Evolutionary conservation across 257 asterid genomes (phyloP).

Genomic region (Salvia splendens): DNA sequence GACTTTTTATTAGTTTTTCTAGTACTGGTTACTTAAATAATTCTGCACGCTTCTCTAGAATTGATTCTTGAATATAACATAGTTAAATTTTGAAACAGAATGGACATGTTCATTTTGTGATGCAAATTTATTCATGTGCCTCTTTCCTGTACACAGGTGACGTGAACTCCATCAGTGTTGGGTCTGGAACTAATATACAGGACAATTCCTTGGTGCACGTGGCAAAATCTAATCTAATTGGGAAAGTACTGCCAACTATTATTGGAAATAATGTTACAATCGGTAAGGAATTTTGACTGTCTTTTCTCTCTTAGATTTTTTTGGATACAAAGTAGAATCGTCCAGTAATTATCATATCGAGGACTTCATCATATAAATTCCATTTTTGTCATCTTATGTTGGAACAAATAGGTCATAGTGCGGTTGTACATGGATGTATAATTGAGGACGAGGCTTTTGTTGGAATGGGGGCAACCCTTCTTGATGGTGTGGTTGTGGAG

Average conservation of each 20-base stretch:
- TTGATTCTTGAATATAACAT: background rate
- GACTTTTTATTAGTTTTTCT: background rate
- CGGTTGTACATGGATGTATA: conserved; percentile 82
- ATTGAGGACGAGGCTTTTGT: conserved; percentile 86
- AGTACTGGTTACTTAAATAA: background rate
- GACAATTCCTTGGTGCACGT: conserved; percentile 86
- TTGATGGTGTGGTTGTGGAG: conserved; percentile 86
- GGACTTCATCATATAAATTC: conserved; percentile 19
- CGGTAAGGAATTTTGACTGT: conserved; percentile 46
- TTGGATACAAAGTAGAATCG: background rate
- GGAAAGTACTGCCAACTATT: conserved; percentile 73
- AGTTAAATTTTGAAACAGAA: background rate
- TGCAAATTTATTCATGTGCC: conserved; percentile 17
- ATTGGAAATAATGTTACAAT: conserved; percentile 77
- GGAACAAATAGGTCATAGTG: conserved; percentile 71
- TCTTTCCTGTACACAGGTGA: conserved; percentile 56
- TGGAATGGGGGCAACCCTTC: conserved; percentile 89
- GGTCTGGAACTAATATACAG: conserved; percentile 78
- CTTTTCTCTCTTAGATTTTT: conserved; percentile 13
- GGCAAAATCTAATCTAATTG: conserved; percentile 70
- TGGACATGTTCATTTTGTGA: conserved; percentile 11
- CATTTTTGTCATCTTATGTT: conserved; percentile 10
- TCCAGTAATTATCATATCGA: conserved; percentile 12
- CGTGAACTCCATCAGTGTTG: conserved; percentile 67
- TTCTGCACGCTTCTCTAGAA: conserved; percentile 17